A percentile compares a stretch with the other conserved stretches of the same genome.
These are phyloP conservation scores for Xylaria venustula DNA, from an alignment of 495 filamentous ascomycete genomes.

Conservation along the genomic window DNA sequence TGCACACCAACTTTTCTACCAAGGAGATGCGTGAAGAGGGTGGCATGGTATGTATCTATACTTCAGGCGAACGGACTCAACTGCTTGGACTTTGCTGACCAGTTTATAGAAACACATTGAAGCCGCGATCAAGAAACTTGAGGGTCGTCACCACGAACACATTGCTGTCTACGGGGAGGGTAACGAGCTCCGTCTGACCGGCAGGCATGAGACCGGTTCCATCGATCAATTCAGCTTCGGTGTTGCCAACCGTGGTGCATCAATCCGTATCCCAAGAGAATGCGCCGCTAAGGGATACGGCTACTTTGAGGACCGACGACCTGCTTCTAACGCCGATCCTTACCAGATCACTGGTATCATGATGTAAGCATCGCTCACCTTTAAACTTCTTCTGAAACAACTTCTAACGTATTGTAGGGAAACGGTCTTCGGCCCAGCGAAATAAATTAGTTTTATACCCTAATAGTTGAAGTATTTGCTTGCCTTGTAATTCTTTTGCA, in stretches of 20 bases:
- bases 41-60: conserved; percentile 60
- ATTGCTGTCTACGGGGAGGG: conserved; percentile 97
- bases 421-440: conserved; percentile 11
- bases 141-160: conserved; percentile 87
- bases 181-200: conserved; percentile 88
- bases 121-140: conserved; percentile 80
- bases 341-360: conserved; percentile 96
- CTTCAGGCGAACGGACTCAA: not conserved
- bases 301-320: conserved; percentile 97
- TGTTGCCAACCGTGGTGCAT: conserved; percentile 93
- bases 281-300: conserved; percentile 90
- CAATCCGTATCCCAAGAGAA: conserved; percentile 89
- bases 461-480: conserved; percentile 7
- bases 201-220: conserved; percentile 88
- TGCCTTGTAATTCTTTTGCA: conserved; percentile 11
- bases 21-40: conserved; percentile 83
- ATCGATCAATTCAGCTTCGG: conserved; percentile 96
- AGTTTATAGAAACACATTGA: conserved; percentile 68
- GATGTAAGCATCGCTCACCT: conserved; percentile 40
- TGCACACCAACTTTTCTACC: conserved; percentile 89
- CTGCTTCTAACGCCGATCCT: conserved; percentile 92
- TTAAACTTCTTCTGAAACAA: not conserved
- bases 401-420: conserved; percentile 6
- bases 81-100: conserved; percentile 4
- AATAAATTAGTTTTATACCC: conserved; percentile 16